Base-by-base conservation (phyloP, 2,329 filamentous ascomycete genomes). In the Hortaea sp. region DNA sequence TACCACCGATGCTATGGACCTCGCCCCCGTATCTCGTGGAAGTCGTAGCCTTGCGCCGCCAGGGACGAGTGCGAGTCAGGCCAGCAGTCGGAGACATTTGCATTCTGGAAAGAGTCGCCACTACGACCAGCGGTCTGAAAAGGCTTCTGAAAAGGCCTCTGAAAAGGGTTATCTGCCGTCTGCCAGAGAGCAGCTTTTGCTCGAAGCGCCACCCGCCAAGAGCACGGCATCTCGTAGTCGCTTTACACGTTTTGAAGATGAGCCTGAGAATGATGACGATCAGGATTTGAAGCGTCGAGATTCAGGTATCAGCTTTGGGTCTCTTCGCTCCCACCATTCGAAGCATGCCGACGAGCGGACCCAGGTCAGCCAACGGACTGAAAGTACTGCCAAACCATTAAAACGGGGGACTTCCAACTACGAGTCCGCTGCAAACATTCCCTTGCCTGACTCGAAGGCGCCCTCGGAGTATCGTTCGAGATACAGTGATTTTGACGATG, bases 331-430 rank as follows among this genome's bases (percentile, higher is more conserved):
- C 9, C 52, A 45, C 13, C 49, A 50, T 11, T 45, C 43, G 20
- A 51, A 47, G n/a, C 53, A 53, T 11, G 46, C 49, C 10, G 49
- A 48, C 5, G 44, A 49, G n/a, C 9, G 13, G 20, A 28, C 10
- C 20, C 38, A 40, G 9, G 32, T 12, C 43, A 12, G 40, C 35
- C n/a, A 35, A 7, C 43, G 53, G 7, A 60, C 58, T 7, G 56
- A 53, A 7, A 58, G 53, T 48, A 61, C 57, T n/a, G 52, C 59
- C 50, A 62, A 62, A 46, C 50, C 57, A 9, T 49, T 53, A 11
- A 46, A 42, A 35, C 46, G 53, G n/a, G 31, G 46, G 34, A 37
- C n/a, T 11, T 46, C 46, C 9, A 29, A 34, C 20, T 40, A 44
- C 29, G 30, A 40, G 9, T 44, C 31, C 29, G 46, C 43, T 11